Percentiles rank a stretch among this genome's conserved stretches.
Conservation (phyloP, 2,329 filamentous ascomycete species). For the Trichoderma atrobrunneum region DNA sequence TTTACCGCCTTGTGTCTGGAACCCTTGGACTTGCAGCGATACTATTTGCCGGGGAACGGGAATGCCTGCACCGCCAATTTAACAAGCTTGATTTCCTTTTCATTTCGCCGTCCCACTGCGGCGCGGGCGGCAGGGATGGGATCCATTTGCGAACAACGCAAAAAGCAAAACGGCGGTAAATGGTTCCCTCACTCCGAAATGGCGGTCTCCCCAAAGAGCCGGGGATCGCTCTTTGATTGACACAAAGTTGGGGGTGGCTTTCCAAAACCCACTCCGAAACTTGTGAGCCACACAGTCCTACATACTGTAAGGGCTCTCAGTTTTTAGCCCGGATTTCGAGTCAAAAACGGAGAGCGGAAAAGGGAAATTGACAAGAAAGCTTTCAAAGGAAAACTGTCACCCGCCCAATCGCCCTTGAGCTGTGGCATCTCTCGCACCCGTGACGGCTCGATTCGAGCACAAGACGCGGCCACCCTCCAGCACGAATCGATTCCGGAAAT, state of each 20-base stretch:
- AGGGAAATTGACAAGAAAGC: not conserved
- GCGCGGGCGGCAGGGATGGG: not conserved
- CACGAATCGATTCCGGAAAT: not conserved
- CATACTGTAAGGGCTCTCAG: not conserved
- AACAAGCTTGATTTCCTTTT: not conserved
- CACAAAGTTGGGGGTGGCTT: constrained; percentile 10
- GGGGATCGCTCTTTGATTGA: not conserved
- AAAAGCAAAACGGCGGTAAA: constrained; percentile 11
- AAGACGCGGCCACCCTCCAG: constrained; percentile 9
- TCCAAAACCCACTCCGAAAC: not conserved
- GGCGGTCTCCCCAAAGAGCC: not conserved
- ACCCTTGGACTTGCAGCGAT: not conserved
- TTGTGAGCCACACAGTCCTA: constrained; percentile 8
- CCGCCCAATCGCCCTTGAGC: constrained; percentile 6
- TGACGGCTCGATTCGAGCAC: not conserved
- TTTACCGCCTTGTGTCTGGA: not conserved
- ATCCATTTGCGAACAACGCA: too few species aligned
- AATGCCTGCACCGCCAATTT: constrained; percentile 17
- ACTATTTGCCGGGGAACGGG: not conserved
- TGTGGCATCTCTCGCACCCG: not conserved
- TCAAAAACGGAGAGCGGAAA: not conserved
- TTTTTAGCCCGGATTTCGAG: not conserved
- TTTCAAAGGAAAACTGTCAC: not conserved
- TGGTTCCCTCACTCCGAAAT: not conserved
- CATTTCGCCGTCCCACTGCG: constrained; percentile 1